Evolutionary conservation across 163 green algal species (phyloP), one percentile per base, ranked within the genome.

Genomic region (Coccomyxa subellipsoidea): DNA sequence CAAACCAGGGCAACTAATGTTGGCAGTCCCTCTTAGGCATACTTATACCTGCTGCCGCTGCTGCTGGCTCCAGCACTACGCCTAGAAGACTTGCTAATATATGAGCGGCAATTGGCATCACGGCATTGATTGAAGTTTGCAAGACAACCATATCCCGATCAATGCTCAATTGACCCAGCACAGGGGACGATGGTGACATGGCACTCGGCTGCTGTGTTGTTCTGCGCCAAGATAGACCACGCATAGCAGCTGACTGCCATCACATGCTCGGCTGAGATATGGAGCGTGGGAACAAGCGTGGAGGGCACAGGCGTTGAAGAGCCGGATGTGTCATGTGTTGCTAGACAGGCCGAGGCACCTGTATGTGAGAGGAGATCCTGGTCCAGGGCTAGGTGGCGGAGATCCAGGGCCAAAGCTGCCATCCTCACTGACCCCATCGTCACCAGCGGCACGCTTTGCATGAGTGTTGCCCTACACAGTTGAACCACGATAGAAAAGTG

Each of bases 401-500:
- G 89, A 92, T 1, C 85, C 76, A 1, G 85, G 80, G 2, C 54
- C 47, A 35, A 84, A 84, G 18, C 32, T 40, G 27, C 84, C 84
- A 47, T 80, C 38, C 9, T 84, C 66, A 27, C 79, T 47, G 23
- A 82, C 77, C 23, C 81, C 47, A 29, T 85, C 81, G 2, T 75
- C 79, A 0, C 59, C 53, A 8, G 54, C 39, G 25, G 83, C 75
- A n/a, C 83, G 85, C 38, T 89, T 90, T 0, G 83, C 82, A 32
- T 89, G 86, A 4, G 88, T 88, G 80, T 93, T 93, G 29, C 89
- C 89, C 89, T 93, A 85, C 47, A 8, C 21, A n/a, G n/a, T n/a
- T n/a, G n/a, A 59, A 6, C 47, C 47, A 59, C 23, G 47, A 2
- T 12, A 59, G 15, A 7, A 59, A 18, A 54, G 23, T 59, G 3